phyloP scores from a whole-genome alignment of 768 basidiomycete species.

The Auricularia cornea region DNA sequence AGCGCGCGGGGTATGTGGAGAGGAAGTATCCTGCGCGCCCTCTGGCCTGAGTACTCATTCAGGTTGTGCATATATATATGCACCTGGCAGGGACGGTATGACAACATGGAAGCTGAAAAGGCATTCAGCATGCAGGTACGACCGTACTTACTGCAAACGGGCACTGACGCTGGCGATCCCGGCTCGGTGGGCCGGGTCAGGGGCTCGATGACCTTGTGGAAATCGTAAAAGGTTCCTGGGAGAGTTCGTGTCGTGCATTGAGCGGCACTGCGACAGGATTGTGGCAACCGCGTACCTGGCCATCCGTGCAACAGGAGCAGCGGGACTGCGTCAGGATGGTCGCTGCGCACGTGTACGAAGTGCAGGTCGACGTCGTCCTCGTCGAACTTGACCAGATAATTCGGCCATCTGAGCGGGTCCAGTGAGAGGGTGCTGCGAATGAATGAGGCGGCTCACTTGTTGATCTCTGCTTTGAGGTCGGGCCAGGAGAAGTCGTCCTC shows the following conservation, averaged over 20 bases:
- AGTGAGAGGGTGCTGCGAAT: neutral
- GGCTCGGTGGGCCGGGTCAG: slow-evolving; percentile 6
- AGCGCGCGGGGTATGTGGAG: slow-evolving; percentile 8
- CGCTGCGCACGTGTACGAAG: slow-evolving; percentile 9
- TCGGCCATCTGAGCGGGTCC: neutral
- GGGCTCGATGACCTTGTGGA: slow-evolving; percentile 13
- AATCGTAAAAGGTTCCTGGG: slow-evolving; percentile 13
- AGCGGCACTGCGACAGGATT: neutral
- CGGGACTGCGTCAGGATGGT: slow-evolving; percentile 6
- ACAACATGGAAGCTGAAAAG: slow-evolving; percentile 10
- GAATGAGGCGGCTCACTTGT: neutral
- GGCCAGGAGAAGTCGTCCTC: slow-evolving; percentile 7
- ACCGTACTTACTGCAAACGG: neutral
- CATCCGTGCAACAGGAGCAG: slow-evolving; percentile 11
- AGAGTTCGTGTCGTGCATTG: neutral
- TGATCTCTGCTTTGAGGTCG: slow-evolving; percentile 4
- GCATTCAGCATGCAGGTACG: neutral
- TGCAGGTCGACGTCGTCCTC: slow-evolving; percentile 8
- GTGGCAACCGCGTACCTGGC: slow-evolving; percentile 5
- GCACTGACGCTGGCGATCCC: slow-evolving; percentile 9
- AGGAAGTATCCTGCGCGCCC: slow-evolving; percentile 5
- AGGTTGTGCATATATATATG: neutral
- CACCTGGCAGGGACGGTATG: slow-evolving; percentile 12
- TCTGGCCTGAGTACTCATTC: neutral
- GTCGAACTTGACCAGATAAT: slow-evolving; percentile 7